Conservation (phyloP, 805 yeast species). For the Kuraishia capsulata region DNA sequence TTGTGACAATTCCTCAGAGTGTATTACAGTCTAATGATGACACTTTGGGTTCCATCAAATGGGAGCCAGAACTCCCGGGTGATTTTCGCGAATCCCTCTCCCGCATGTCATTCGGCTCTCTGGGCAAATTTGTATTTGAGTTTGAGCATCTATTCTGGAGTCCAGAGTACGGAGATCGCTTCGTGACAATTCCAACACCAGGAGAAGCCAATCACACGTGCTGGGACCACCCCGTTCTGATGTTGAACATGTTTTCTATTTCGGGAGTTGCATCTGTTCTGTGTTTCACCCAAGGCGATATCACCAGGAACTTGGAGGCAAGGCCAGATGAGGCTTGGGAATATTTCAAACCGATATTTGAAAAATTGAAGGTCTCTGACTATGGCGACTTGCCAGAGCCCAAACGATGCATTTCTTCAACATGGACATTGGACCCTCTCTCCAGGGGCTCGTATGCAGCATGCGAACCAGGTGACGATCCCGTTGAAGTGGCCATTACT, state of each 20-base stretch:
- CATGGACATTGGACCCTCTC: conserved; percentile 78
- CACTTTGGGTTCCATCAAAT: conserved; percentile 38
- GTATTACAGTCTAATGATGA: conserved; percentile 35
- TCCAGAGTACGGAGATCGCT: conserved; percentile 32
- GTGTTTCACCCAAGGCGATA: conserved; percentile 62
- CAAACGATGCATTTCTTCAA: conserved; percentile 36
- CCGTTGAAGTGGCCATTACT: conserved; percentile 52
- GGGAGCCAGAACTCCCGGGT: conserved; percentile 48
- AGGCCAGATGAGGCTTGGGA: conserved; percentile 47
- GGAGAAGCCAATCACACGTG: conserved; percentile 22
- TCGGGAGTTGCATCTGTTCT: conserved; percentile 43
- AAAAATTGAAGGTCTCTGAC: conserved; percentile 15
- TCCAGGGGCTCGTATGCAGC: conserved; percentile 80
- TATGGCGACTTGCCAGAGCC: conserved; percentile 19
- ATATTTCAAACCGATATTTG: conserved; percentile 45
- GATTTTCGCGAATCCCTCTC: conserved; percentile 32
- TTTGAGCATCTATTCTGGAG: conserved; percentile 59
- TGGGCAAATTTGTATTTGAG: conserved; percentile 69
- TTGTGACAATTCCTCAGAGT: conserved; percentile 76
- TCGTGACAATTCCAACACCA: conserved; percentile 33
- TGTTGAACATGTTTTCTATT: conserved; percentile 51
- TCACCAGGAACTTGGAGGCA: conserved; percentile 51
- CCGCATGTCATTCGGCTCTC: conserved; percentile 49
- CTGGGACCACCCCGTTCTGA: conserved; percentile 51
- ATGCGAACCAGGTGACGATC: conserved; percentile 59